phyloP scores from a whole-genome alignment of 164 flowering plant species.

The Akebia trifoliata region DNA sequence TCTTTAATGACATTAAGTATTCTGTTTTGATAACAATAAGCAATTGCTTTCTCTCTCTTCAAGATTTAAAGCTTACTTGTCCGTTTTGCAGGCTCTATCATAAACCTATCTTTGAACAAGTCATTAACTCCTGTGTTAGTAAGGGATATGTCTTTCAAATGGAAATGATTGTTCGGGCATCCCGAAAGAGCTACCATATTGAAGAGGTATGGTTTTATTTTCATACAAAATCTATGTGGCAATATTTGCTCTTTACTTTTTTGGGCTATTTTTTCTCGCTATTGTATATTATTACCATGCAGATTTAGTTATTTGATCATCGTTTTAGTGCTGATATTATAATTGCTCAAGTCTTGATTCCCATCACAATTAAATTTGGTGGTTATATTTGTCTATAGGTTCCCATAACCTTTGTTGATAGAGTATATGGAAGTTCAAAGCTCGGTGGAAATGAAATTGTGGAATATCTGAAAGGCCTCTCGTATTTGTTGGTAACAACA shows the following conservation, averaged over 20 bases:
- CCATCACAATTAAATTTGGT: not conserved
- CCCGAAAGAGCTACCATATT: slow-evolving; percentile 84
- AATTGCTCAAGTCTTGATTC: not conserved
- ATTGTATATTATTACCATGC: too few species aligned
- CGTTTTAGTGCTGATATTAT: not conserved
- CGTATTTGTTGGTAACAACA: slow-evolving; percentile 72
- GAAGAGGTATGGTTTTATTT: slow-evolving; percentile 64
- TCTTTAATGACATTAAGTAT: too few species aligned
- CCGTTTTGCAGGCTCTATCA: slow-evolving; percentile 61
- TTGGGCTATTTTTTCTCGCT: not conserved
- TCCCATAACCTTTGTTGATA: slow-evolving; percentile 92
- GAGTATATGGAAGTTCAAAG: slow-evolving; percentile 96
- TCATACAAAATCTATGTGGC: too few species aligned
- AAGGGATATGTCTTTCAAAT: slow-evolving; percentile 98
- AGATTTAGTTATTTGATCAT: not conserved
- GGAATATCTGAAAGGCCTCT: slow-evolving; percentile 87
- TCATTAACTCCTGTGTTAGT: slow-evolving; percentile 78
- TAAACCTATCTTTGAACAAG: slow-evolving; percentile 84
- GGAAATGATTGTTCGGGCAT: slow-evolving; percentile 98
- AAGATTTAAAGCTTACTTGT: slow-evolving; percentile 10
- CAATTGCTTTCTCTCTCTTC: not conserved
- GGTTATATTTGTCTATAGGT: slow-evolving; percentile 43
- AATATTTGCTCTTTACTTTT: too few species aligned
- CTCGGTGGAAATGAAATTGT: slow-evolving; percentile 99
- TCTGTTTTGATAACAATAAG: too few species aligned